Conservation (phyloP, 1,139 yeast genomes). For the Geotrichum restrictum region DNA sequence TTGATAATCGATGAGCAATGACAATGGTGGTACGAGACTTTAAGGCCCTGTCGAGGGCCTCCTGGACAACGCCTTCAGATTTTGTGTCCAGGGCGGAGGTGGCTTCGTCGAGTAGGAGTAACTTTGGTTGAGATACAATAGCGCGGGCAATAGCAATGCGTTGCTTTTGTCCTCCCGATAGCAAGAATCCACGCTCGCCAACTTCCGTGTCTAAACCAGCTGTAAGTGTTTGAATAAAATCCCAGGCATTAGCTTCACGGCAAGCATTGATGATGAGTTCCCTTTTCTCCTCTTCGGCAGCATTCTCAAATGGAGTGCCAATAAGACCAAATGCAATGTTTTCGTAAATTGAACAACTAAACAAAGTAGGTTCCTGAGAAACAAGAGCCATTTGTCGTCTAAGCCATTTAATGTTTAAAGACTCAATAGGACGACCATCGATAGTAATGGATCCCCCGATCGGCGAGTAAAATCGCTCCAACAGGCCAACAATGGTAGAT, state of each 20-base stretch:
- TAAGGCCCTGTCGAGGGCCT: slow-evolving; percentile 60
- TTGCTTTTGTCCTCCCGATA: slow-evolving; percentile 88
- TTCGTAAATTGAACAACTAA: slow-evolving; percentile 74
- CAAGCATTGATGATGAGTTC: slow-evolving; percentile 39
- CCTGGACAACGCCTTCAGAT: slow-evolving; percentile 51
- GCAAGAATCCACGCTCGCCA: slow-evolving; percentile 51
- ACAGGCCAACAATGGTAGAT: slow-evolving; percentile 71
- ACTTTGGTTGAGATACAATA: slow-evolving; percentile 57
- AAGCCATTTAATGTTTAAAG: slow-evolving; percentile 64
- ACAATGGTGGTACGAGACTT: slow-evolving; percentile 66
- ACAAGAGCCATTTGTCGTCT: slow-evolving; percentile 77
- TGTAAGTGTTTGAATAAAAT: slow-evolving; percentile 40
- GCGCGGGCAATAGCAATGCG: slow-evolving; percentile 86
- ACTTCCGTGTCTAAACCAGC: slow-evolving; percentile 51
- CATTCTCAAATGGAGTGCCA: slow-evolving; percentile 52
- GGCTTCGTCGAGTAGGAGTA: slow-evolving; percentile 68
- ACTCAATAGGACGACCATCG: slow-evolving; percentile 61
- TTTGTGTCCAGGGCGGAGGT: slow-evolving; percentile 73
- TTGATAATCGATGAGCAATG: slow-evolving; percentile 77
- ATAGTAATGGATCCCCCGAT: slow-evolving; percentile 60
- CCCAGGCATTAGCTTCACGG: slow-evolving; percentile 43
- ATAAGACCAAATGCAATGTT: slow-evolving; percentile 69
- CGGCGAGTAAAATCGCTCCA: slow-evolving; percentile 64
- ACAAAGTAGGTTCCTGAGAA: slow-evolving; percentile 81
- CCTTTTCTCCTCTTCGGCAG: slow-evolving; percentile 35